These are phyloP conservation scores for Fistulina hepatica DNA, from an alignment of 1,284 basidiomycete species.

Conservation along the genomic window DNA sequence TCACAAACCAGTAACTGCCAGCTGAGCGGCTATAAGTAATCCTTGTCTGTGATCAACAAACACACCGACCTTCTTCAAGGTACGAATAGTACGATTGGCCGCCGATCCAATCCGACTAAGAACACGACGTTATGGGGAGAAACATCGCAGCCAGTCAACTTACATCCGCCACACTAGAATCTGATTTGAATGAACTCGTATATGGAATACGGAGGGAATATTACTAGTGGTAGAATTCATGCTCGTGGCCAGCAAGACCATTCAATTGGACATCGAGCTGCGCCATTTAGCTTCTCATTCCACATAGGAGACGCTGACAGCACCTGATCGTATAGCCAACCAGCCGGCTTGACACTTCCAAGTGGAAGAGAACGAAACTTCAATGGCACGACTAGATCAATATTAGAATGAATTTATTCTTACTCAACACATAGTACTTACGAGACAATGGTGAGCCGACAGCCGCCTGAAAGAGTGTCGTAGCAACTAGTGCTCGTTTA, in stretches of 20 bases:
- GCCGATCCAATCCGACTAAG: conserved; percentile 41
- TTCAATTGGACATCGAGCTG: conserved; percentile 42
- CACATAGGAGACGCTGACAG: too few species aligned
- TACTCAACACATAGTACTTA: too few species aligned
- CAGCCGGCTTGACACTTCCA: conserved; percentile 35
- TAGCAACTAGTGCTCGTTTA: too few species aligned
- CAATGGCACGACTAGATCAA: conserved; percentile 41
- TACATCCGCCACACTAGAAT: background rate
- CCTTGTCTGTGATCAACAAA: background rate
- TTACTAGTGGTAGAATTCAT: conserved; percentile 46
- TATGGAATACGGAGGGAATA: conserved; percentile 11
- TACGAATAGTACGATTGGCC: conserved; percentile 40
- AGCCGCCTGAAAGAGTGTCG: too few species aligned
- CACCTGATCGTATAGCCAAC: conserved; percentile 47
- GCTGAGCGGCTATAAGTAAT: background rate
- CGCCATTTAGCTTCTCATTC: conserved; percentile 3
- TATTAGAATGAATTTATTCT: too few species aligned
- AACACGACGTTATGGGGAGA: background rate
- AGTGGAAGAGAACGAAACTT: conserved; percentile 38
- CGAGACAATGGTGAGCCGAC: too few species aligned
- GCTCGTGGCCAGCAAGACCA: conserved; percentile 43
- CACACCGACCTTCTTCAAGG: conserved; percentile 39
- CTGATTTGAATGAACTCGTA: background rate
- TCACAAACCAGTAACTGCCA: conserved; percentile 6
- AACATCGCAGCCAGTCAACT: background rate